Percentiles rank a stretch among this genome's conserved stretches.
phyloP scores from a whole-genome alignment of 2,329 filamentous ascomycete genomes.

The Capronia americana region DNA sequence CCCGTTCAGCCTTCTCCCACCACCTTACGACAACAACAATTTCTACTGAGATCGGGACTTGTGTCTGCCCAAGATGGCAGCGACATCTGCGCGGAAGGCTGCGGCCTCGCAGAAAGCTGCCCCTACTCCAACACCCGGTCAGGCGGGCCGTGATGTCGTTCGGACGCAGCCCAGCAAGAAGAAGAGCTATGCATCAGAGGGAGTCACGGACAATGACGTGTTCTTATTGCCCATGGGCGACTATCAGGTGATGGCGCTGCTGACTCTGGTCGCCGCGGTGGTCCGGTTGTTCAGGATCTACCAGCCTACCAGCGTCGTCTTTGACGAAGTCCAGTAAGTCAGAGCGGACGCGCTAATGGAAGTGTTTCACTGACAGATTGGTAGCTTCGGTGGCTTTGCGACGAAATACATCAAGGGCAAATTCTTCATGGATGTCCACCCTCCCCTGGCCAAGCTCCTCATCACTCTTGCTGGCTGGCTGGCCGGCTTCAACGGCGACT shows the following conservation, averaged over 20 bases:
- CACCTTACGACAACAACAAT: neutral
- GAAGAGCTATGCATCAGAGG: conserved; percentile 55
- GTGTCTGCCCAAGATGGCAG: conserved; percentile 22
- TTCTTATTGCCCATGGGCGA: conserved; percentile 84
- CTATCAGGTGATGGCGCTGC: conserved; percentile 74
- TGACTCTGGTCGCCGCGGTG: conserved; percentile 76
- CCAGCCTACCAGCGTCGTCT: conserved; percentile 93
- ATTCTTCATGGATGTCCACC: conserved; percentile 99
- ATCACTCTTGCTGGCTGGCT: conserved; percentile 94
- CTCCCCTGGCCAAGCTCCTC: conserved; percentile 92
- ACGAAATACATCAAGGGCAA: conserved; percentile 99
- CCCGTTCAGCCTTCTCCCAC: conserved; percentile 11
- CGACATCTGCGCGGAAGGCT: conserved; percentile 24
- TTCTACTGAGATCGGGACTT: neutral
- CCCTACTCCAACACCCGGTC: conserved; percentile 38
- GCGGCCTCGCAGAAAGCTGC: conserved; percentile 20
- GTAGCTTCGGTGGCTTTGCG: conserved; percentile 94
- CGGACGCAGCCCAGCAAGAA: conserved; percentile 39
- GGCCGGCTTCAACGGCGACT: conserved; percentile 91
- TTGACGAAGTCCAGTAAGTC: conserved; percentile 97
- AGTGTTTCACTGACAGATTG: conserved; percentile 18
- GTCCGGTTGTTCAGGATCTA: conserved; percentile 96
- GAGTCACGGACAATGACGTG: conserved; percentile 84
- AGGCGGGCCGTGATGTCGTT: conserved; percentile 12
- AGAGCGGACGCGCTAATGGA: neutral